These are phyloP conservation scores for Pleurotus giganteus DNA, from an alignment of 768 basidiomycete genomes.

Conservation along the genomic window DNA sequence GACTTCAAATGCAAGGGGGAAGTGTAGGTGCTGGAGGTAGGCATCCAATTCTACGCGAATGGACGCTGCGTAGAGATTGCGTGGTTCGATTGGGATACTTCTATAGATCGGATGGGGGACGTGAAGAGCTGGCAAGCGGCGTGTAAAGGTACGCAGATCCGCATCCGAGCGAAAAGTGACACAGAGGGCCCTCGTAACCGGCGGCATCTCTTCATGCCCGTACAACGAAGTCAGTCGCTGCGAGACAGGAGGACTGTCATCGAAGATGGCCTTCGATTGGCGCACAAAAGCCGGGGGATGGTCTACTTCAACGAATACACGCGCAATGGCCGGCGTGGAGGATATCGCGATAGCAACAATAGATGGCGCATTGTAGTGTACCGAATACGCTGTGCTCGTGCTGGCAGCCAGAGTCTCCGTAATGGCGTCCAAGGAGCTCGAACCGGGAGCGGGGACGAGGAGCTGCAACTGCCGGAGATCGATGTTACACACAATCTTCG, in stretches of 20 bases:
- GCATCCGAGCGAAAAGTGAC: slow-evolving; percentile 18
- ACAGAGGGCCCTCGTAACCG: background rate
- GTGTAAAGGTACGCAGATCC: slow-evolving; percentile 28
- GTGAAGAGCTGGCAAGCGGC: slow-evolving; percentile 18
- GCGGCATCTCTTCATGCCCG: slow-evolving; percentile 13
- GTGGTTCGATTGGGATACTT: slow-evolving; percentile 19
- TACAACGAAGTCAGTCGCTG: slow-evolving; percentile 8
- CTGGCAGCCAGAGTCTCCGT: background rate
- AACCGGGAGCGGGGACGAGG: slow-evolving; percentile 10
- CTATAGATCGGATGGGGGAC: slow-evolving; percentile 10
- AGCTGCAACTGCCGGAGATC: slow-evolving; percentile 29
- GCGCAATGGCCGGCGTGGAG: slow-evolving; percentile 11
- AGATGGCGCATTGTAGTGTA: slow-evolving; percentile 21
- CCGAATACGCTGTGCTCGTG: background rate
- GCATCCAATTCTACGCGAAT: slow-evolving; percentile 16
- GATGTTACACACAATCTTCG: slow-evolving; percentile 34
- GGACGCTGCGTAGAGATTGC: slow-evolving; percentile 10
- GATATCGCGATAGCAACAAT: slow-evolving; percentile 20
- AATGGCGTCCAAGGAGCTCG: background rate
- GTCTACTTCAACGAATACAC: slow-evolving; percentile 30
- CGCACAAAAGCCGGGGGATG: slow-evolving; percentile 25
- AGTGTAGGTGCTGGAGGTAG: slow-evolving; percentile 24
- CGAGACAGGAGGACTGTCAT: slow-evolving; percentile 24
- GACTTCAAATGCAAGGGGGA: slow-evolving; percentile 35
- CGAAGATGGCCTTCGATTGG: background rate